phyloP scores from a whole-genome alignment of 2,329 filamentous ascomycete species.

The Celoporthe dispersa region DNA sequence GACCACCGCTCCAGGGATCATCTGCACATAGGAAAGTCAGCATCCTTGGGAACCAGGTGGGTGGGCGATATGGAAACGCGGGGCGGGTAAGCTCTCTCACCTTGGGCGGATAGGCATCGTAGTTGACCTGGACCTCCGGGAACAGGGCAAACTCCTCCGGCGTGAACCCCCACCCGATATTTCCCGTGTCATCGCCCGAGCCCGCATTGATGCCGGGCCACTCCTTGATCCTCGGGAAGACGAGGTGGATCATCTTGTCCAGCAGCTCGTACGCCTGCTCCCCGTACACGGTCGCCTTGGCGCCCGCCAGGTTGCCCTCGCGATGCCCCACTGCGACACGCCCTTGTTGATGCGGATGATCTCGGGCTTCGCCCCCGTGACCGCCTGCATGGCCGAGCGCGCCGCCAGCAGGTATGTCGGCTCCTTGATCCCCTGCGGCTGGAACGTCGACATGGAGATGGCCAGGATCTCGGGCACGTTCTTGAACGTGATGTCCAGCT shows the following conservation, averaged over 20 bases:
- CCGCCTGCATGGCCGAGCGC: slow-evolving; percentile 81
- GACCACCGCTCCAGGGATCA: slow-evolving; percentile 86
- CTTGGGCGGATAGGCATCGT: slow-evolving; percentile 59
- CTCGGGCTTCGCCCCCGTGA: slow-evolving; percentile 75
- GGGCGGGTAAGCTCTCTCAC: slow-evolving; percentile 13
- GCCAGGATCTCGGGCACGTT: slow-evolving; percentile 84
- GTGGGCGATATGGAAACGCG: not conserved
- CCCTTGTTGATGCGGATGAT: slow-evolving; percentile 72
- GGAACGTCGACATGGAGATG: slow-evolving; percentile 78
- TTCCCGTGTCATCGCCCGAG: slow-evolving; percentile 86
- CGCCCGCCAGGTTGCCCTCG: slow-evolving; percentile 72
- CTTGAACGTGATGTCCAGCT: slow-evolving; percentile 75
- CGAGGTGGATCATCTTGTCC: slow-evolving; percentile 85
- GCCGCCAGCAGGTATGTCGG: slow-evolving; percentile 79
- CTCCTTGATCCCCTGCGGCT: slow-evolving; percentile 72
- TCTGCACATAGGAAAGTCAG: slow-evolving; percentile 40
- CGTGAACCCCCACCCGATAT: slow-evolving; percentile 80
- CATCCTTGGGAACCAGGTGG: too few species aligned
- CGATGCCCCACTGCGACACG: slow-evolving; percentile 76
- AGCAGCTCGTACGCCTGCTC: slow-evolving; percentile 89
- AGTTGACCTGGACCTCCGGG: slow-evolving; percentile 94
- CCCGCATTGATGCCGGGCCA: slow-evolving; percentile 72
- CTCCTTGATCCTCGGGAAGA: slow-evolving; percentile 95
- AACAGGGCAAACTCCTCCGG: slow-evolving; percentile 80
- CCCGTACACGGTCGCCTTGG: slow-evolving; percentile 77